These are phyloP conservation scores for Daldinia childiae DNA, from an alignment of 495 filamentous ascomycete genomes.

Conservation along the genomic window DNA sequence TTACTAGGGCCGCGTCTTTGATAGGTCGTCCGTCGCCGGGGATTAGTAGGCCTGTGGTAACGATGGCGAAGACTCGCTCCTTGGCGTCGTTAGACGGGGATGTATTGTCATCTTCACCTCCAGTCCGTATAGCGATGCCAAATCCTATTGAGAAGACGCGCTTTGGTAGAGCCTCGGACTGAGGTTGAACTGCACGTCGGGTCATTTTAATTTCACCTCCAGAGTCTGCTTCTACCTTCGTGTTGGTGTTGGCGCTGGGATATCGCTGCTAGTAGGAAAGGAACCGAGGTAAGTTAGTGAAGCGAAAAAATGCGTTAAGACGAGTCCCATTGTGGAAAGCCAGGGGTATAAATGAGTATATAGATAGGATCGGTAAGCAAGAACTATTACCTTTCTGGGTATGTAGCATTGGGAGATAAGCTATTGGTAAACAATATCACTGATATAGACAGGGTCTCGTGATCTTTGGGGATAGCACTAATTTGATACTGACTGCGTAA, in stretches of 20 bases:
- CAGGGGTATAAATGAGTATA: slow-evolving; percentile 11
- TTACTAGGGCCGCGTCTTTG: slow-evolving; percentile 52
- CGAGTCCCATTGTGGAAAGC: slow-evolving; percentile 22
- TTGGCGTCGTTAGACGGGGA: background rate
- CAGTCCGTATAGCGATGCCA: slow-evolving; percentile 42
- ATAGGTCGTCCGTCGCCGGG: slow-evolving; percentile 56
- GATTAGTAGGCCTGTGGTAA: slow-evolving; percentile 55
- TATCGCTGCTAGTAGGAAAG: background rate
- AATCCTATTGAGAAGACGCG: slow-evolving; percentile 43
- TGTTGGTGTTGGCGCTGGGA: background rate
- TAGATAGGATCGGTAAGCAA: background rate
- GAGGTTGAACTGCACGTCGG: slow-evolving; percentile 11
- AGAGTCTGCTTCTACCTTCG: background rate
- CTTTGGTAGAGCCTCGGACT: slow-evolving; percentile 16
- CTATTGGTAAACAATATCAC: background rate
- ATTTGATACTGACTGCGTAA: background rate
- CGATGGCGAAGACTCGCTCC: slow-evolving; percentile 44
- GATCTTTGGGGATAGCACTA: background rate
- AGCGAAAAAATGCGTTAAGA: slow-evolving; percentile 9
- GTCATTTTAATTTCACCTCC: slow-evolving; percentile 22
- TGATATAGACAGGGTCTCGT: background rate
- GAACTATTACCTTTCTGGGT: background rate
- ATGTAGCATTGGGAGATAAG: slow-evolving; percentile 1
- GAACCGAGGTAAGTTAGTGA: background rate
- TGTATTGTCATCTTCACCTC: slow-evolving; percentile 4